Evolutionary conservation across 2,329 filamentous ascomycete species (phyloP).

Genomic region (Sporothrix schenckii): DNA sequence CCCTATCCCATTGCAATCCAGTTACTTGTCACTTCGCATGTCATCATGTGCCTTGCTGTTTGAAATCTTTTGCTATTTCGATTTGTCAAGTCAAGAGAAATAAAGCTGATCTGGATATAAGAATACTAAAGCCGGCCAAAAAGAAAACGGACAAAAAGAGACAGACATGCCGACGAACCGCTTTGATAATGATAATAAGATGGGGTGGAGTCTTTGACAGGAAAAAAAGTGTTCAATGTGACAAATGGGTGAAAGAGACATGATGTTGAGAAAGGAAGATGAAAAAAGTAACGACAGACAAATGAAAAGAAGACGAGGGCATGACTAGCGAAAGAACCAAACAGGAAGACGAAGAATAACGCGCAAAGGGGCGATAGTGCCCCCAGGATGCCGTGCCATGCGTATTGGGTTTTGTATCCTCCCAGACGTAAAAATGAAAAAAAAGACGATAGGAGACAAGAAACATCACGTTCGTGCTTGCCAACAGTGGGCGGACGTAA

Average conservation of each 20-base stretch:
- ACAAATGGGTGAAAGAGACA: not conserved
- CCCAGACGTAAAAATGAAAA: not conserved
- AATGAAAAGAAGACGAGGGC: not conserved
- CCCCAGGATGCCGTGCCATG: not conserved
- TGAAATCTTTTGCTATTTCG: constrained; percentile 22
- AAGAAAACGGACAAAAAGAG: not conserved
- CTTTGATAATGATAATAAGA: not conserved
- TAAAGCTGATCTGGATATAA: constrained; percentile 27
- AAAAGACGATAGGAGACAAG: not conserved
- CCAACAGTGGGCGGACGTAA: not conserved
- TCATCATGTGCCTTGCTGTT: not conserved
- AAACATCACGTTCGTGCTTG: not conserved
- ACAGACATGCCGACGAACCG: not conserved
- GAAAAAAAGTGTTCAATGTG: not conserved
- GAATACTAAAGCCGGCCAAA: not conserved
- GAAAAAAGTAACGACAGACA: not conserved
- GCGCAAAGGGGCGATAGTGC: not conserved
- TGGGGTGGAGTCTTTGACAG: not conserved
- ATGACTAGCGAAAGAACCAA: not conserved
- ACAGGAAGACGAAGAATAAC: not conserved
- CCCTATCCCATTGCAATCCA: too few species aligned
- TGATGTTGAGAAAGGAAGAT: not conserved
- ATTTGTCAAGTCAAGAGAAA: constrained; percentile 10
- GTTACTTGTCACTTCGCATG: too few species aligned
- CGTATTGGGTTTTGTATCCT: not conserved